Base-by-base conservation (phyloP, 352 stramenopile species). In the Phytopythium delawarense region DNA sequence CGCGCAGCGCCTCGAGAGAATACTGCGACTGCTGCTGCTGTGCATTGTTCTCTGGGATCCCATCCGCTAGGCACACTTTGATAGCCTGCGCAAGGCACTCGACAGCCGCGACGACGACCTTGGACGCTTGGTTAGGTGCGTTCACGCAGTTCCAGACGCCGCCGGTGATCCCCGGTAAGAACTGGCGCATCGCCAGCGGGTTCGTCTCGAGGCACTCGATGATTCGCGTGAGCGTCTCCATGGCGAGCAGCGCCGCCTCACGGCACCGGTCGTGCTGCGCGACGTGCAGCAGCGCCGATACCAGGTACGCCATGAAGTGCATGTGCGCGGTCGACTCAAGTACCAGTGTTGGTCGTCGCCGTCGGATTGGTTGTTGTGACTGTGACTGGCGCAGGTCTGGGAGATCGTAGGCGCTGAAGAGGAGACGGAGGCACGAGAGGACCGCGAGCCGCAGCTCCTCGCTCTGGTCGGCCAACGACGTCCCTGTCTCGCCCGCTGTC, bases 221-320 rank as follows among this genome's bases (percentile, higher is more conserved):
- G 12, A 85, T 69, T 23, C 63, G 61, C 25, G 66, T 65, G 9
- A 89, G 69, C 50, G 71, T 70, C 40, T 82, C 64, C 46, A 89
- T 59, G 2, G 78, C 72, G 50, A 69, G 59, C 21, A 74, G 55
- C 18, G 76, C 76, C 23, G 69, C 71, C 2, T 78, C 63, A 1
- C 76, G 72, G 63, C 73, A 87, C 0, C 71, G 62, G 61, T 87
- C 81, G 25, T 68, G 71, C 59, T 89, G 63, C 15, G 74, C 78
- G 25, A 92, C 67, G 57, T 91, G 74, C 48, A 94, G 61, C 25
- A 92, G 57, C 53, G 75, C 69, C 9, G 78, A 79, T 13, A 94
- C 70, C 6, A 82, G 34, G 56, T 91, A 94, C 32, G 82, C 82
- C 55, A 92, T 74, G 40, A 94, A 90, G 60, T 94, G 70, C 15